phyloP scores from a whole-genome alignment of 2,329 filamentous ascomycete genomes.

The Ramularia endophylla region DNA sequence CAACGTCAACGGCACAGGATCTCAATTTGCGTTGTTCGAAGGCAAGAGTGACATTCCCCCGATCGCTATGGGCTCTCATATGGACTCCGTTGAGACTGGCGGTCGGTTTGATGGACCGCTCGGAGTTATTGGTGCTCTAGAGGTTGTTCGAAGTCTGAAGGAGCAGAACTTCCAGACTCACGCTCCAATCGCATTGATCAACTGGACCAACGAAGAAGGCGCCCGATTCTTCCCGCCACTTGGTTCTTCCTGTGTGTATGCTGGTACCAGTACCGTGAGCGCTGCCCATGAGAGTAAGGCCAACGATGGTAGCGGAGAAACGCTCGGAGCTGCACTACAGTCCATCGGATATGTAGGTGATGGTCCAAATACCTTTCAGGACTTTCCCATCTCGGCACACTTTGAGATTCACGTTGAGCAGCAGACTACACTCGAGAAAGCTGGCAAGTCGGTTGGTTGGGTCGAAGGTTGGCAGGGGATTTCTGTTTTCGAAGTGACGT shows the following conservation, averaged over 20 bases:
- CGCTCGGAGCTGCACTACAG: no score
- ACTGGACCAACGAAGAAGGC: conserved; percentile 29
- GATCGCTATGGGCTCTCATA: conserved; percentile 25
- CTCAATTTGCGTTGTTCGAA: conserved; percentile 21
- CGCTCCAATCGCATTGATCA: conserved; percentile 23
- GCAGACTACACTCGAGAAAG: conserved; percentile 19
- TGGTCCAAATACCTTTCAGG: no score
- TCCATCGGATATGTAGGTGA: no score
- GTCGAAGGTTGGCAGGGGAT: conserved; percentile 25
- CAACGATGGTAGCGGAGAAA: no score
- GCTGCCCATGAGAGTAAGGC: conserved; percentile 24
- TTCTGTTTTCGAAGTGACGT: conserved; percentile 13
- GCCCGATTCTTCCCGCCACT: conserved; percentile 19
- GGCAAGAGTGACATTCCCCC: conserved; percentile 18
- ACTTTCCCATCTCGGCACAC: no score
- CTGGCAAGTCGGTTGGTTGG: conserved; percentile 19
- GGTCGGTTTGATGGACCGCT: conserved; percentile 18
- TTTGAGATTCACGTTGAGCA: no score
- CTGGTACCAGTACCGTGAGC: conserved; percentile 19
- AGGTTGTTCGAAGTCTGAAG: conserved; percentile 23
- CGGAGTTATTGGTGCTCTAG: conserved; percentile 16
- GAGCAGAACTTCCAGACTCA: conserved; percentile 27
- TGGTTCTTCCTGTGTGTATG: conserved; percentile 20
- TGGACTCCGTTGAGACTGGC: conserved; percentile 17
- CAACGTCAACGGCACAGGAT: conserved; percentile 24